Conservation (phyloP, 2,329 filamentous ascomycete genomes). For the Fusarium domesticum region DNA sequence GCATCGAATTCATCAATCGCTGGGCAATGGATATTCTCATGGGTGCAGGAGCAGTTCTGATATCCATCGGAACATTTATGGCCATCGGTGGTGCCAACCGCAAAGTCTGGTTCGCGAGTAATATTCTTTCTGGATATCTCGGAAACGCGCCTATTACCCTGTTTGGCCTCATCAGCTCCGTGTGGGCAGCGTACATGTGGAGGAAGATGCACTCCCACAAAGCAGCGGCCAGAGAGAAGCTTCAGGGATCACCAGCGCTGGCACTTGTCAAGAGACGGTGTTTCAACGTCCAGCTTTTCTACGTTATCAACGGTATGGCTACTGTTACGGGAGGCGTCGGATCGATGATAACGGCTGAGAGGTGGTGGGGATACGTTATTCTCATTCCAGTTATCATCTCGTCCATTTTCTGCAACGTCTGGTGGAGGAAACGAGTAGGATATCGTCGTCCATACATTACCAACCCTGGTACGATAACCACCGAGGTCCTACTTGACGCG, state of each 20-base stretch:
- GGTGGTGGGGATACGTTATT: conserved; percentile 53
- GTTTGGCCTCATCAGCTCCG: conserved; percentile 47
- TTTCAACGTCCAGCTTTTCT: conserved; percentile 41
- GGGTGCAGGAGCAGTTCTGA: conserved; percentile 48
- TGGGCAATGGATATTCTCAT: conserved; percentile 50
- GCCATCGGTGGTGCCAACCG: conserved; percentile 49
- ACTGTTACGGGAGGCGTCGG: conserved; percentile 48
- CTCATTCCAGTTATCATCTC: conserved; percentile 49
- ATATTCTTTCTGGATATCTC: conserved; percentile 54
- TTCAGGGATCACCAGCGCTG: conserved; percentile 27
- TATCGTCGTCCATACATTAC: conserved; percentile 34
- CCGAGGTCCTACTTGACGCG: conserved; percentile 1
- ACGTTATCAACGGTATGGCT: conserved; percentile 42
- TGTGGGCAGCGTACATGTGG: conserved; percentile 47
- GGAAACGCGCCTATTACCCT: conserved; percentile 50
- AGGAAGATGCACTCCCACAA: conserved; percentile 40
- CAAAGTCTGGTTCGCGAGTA: conserved; percentile 44
- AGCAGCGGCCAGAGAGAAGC: conserved; percentile 20
- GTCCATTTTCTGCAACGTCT: conserved; percentile 45
- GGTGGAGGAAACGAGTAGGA: conserved; percentile 46
- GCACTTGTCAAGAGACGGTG: conserved; percentile 36
- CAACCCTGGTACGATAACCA: not conserved
- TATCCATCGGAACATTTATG: conserved; percentile 51
- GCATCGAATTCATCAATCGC: conserved; percentile 50
- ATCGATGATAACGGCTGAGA: conserved; percentile 48